A percentile compares a stretch with the other conserved stretches of the same genome.
phyloP scores from a whole-genome alignment of 768 basidiomycete species.

The Rhizopogon rudus region DNA sequence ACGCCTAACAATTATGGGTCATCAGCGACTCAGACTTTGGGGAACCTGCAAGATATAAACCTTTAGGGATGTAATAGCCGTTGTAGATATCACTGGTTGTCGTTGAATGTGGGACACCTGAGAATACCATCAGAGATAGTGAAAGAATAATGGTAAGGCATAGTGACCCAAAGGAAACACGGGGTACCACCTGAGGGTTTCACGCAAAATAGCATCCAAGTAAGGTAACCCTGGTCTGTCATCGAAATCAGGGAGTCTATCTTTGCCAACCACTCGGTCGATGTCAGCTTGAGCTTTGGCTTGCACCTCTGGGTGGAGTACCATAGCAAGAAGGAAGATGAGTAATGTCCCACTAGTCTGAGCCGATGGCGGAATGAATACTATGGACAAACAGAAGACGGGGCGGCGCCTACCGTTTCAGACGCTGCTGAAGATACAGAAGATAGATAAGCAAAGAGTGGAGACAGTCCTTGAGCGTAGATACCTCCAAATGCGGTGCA shows the following conservation, averaged over 20 bases:
- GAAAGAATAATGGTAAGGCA: conserved; percentile 10
- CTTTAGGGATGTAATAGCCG: conserved; percentile 26
- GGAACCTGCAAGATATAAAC: conserved; percentile 20
- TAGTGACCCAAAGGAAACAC: conserved; percentile 9
- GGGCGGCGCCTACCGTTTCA: conserved; percentile 12
- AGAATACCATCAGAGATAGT: neutral
- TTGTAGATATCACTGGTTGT: conserved; percentile 37
- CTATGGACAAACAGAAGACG: neutral
- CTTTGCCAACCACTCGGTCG: too few relatives aligned
- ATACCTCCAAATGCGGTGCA: conserved; percentile 14
- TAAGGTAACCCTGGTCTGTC: conserved; percentile 8
- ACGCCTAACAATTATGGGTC: too few relatives aligned
- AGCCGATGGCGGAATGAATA: too few relatives aligned
- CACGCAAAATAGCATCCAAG: conserved; percentile 15
- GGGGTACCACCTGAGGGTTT: neutral
- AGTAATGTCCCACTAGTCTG: conserved; percentile 13
- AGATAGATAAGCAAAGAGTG: conserved; percentile 6
- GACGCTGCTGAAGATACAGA: conserved; percentile 8
- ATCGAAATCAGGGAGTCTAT: neutral
- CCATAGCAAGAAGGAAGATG: conserved; percentile 12
- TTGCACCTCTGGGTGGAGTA: too few relatives aligned
- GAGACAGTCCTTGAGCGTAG: neutral
- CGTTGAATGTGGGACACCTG: conserved; percentile 25
- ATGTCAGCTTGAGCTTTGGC: too few relatives aligned
- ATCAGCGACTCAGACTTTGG: too few relatives aligned